Conservation (phyloP, 805 yeast species). For the Yamadazyma insecticola region DNA sequence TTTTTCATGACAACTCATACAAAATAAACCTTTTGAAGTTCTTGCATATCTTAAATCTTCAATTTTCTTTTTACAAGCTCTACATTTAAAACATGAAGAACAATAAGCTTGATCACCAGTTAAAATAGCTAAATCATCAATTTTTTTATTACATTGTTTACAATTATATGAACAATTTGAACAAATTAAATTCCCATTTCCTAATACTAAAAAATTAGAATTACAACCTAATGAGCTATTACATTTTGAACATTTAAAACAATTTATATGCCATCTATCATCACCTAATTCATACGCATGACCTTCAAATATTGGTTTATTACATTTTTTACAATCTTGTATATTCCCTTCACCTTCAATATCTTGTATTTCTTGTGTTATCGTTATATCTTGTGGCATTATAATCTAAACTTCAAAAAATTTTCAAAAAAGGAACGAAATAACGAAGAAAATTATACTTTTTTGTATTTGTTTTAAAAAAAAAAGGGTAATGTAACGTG, state of each 20-base stretch:
- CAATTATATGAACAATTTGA: conserved; percentile 91
- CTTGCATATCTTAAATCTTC: conserved; percentile 89
- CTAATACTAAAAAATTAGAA: conserved; percentile 85
- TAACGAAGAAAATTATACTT: too few species aligned
- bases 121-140: conserved; percentile 87
- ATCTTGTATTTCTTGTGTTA: conserved; percentile 5
- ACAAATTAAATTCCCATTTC: conserved; percentile 89
- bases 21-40: conserved; percentile 87
- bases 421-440: too few species aligned
- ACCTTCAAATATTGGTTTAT: conserved; percentile 65
- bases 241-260: conserved; percentile 89
- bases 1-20: conserved; percentile 88
- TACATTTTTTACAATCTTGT: conserved; percentile 38
- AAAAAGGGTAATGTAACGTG: too few species aligned
- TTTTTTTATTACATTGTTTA: conserved; percentile 76
- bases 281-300: conserved; percentile 94
- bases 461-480: too few species aligned
- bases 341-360: conserved; percentile 5
- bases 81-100: conserved; percentile 82
- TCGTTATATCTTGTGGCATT: conserved; percentile 4
- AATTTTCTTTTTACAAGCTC: conserved; percentile 79
- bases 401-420: too few species aligned
- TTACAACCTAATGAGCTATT: conserved; percentile 73
- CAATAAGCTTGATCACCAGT: conserved; percentile 97
- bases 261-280: conserved; percentile 92